Percentiles rank a stretch among this genome's conserved stretches.
Conservation (phyloP, 2,329 filamentous ascomycete genomes). For the Thelonectria olida region DNA sequence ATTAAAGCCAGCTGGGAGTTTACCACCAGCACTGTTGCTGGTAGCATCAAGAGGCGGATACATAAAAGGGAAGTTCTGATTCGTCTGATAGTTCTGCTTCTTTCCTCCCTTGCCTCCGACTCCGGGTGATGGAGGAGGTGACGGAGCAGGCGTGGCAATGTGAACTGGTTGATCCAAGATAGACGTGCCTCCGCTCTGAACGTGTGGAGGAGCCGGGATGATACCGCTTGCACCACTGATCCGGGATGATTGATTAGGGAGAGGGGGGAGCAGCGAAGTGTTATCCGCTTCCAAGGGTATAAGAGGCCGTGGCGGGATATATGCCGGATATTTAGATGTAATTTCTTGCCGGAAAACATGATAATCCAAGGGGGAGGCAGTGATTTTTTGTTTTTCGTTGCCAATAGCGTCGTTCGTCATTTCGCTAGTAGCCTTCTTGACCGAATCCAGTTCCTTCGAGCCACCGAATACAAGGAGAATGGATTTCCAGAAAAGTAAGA, state of each 20-base stretch:
- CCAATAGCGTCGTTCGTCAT: conserved; percentile 57
- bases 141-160: conserved; percentile 97
- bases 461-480: conserved; percentile 88
- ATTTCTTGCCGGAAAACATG: conserved; percentile 97
- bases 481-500: conserved; percentile 91
- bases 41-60: conserved; percentile 91
- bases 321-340: conserved; percentile 96
- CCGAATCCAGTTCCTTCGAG: conserved; percentile 73
- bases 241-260: conserved; percentile 77
- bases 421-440: conserved; percentile 78
- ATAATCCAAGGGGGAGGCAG: conserved; percentile 93
- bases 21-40: conserved; percentile 91
- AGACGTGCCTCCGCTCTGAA: conserved; percentile 71
- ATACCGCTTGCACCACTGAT: conserved; percentile 69
- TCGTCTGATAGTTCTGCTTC: conserved; percentile 99
- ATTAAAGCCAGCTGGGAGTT: conserved; percentile 83
- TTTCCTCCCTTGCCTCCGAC: conserved; percentile 93
- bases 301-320: conserved; percentile 84
- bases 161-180: conserved; percentile 97
- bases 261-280: conserved; percentile 86
- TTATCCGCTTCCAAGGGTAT: conserved; percentile 91
- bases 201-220: conserved; percentile 63
- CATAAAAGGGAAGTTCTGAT: conserved; percentile 97
- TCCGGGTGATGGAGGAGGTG: conserved; percentile 88
- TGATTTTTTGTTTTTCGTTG: conserved; percentile 81